Evolutionary conservation across 2,329 filamentous ascomycete species (phyloP).

Genomic region (Fusarium tricinctum): DNA sequence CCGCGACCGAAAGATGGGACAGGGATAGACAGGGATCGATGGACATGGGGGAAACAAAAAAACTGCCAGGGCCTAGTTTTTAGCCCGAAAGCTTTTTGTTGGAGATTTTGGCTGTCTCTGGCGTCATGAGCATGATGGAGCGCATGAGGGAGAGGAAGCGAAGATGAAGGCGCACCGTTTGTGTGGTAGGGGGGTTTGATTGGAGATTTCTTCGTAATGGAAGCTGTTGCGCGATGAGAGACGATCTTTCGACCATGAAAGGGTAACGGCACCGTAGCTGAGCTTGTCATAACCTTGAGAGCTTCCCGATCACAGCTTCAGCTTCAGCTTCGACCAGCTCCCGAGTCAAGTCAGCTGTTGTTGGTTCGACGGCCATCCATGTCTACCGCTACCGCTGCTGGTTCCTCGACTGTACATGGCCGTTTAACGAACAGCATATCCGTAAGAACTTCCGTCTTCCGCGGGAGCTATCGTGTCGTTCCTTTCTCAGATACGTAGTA

Average conservation of each 20-base stretch:
- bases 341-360: neutral
- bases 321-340: constrained; percentile 15
- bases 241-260: neutral
- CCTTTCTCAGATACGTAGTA: too few relatives aligned
- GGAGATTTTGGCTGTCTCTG: constrained; percentile 35
- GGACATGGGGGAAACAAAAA: constrained; percentile 23
- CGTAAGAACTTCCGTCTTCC: too few relatives aligned
- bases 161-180: too few relatives aligned
- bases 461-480: constrained; percentile 2
- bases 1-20: constrained; percentile 28
- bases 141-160: constrained; percentile 11
- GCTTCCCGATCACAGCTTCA: constrained; percentile 11
- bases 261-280: constrained; percentile 6
- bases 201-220: neutral
- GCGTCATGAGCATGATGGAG: constrained; percentile 30
- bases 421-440: neutral
- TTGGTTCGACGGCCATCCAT: neutral
- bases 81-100: constrained; percentile 42
- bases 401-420: constrained; percentile 1
- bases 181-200: too few relatives aligned
- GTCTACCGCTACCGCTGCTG: too few relatives aligned
- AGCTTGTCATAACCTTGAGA: constrained; percentile 29
- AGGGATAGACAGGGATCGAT: constrained; percentile 33
- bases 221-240: neutral
- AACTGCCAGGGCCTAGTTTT: constrained; percentile 21